Percentiles rank a stretch among this genome's conserved stretches.
Conservation (phyloP, 768 basidiomycete species). For the Pisolithus tinctorius region DNA sequence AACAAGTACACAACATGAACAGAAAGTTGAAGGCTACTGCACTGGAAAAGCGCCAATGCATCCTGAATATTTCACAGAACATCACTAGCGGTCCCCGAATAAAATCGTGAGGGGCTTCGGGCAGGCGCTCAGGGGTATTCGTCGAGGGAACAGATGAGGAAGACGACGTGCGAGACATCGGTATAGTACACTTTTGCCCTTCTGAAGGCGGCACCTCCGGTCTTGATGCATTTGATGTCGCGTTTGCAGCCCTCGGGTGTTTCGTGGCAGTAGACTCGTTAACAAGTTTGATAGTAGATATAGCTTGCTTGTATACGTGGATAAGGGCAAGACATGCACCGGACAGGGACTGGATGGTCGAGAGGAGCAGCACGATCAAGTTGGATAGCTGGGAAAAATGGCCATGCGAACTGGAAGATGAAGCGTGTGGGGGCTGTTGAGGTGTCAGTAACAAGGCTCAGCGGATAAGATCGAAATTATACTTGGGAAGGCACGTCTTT, state of each 20-base stretch:
- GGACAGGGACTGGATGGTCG: constrained; percentile 66
- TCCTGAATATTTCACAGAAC: constrained; percentile 43
- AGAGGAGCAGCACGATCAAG: constrained; percentile 63
- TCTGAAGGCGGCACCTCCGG: neutral
- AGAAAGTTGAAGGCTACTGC: constrained; percentile 39
- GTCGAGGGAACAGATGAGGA: constrained; percentile 10
- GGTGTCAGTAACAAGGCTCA: neutral
- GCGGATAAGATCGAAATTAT: neutral
- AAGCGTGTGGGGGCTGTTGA: constrained; percentile 14
- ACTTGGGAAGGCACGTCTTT: constrained; percentile 14
- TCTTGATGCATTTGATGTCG: neutral
- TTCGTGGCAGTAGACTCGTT: constrained; percentile 33
- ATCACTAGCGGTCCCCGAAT: constrained; percentile 38
- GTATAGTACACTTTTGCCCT: neutral
- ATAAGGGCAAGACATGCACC: constrained; percentile 62
- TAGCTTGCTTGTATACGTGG: constrained; percentile 57
- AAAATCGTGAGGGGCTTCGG: constrained; percentile 26
- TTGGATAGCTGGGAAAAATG: constrained; percentile 39
- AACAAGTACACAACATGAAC: constrained; percentile 39
- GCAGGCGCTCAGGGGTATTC: neutral
- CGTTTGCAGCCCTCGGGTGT: neutral
- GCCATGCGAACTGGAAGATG: constrained; percentile 21
- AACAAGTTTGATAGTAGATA: constrained; percentile 60
- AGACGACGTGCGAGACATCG: constrained; percentile 21
- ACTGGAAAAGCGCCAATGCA: constrained; percentile 43